A percentile compares a stretch with the other conserved stretches of the same genome.
Evolutionary conservation across 2,329 filamentous ascomycete genomes (phyloP).

Genomic region (Macrophomina tecta): DNA sequence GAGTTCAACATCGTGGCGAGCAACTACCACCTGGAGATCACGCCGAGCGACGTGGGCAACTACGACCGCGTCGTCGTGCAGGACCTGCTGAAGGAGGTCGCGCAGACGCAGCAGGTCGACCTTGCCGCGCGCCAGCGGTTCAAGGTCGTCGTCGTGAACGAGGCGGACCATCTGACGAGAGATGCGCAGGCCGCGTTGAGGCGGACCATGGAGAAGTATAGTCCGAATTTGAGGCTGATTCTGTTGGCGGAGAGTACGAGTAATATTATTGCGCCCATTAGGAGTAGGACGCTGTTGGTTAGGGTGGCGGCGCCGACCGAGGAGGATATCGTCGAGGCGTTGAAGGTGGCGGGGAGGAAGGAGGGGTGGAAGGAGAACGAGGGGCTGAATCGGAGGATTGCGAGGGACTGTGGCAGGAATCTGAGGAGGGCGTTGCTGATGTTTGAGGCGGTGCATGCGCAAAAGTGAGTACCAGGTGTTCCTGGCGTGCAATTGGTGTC

Average conservation of each 20-base stretch:
- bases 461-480: conserved; percentile 72
- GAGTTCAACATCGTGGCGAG: conserved; percentile 99
- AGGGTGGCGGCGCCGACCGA: conserved; percentile 89
- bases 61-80: conserved; percentile 97
- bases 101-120: conserved; percentile 99
- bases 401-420: conserved; percentile 88
- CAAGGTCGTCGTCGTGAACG: conserved; percentile 99
- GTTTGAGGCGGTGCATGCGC: conserved; percentile 96
- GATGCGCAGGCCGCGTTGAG: conserved; percentile 95
- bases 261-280: conserved; percentile 98
- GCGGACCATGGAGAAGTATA: conserved; percentile 99
- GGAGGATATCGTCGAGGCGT: conserved; percentile 79
- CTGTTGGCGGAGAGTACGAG: conserved; percentile 94
- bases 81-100: conserved; percentile 94
- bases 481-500: not conserved
- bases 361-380: conserved; percentile 82
- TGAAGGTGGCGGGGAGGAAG: conserved; percentile 73
- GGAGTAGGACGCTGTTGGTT: conserved; percentile 88
- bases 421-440: conserved; percentile 88
- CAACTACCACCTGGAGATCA: conserved; percentile 98
- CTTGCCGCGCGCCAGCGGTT: conserved; percentile 87
- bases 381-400: conserved; percentile 82
- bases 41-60: conserved; percentile 92
- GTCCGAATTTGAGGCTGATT: conserved; percentile 89
- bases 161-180: conserved; percentile 90